Conservation (phyloP, 164 flowering plant genomes). For the Pachysandra terminalis region DNA sequence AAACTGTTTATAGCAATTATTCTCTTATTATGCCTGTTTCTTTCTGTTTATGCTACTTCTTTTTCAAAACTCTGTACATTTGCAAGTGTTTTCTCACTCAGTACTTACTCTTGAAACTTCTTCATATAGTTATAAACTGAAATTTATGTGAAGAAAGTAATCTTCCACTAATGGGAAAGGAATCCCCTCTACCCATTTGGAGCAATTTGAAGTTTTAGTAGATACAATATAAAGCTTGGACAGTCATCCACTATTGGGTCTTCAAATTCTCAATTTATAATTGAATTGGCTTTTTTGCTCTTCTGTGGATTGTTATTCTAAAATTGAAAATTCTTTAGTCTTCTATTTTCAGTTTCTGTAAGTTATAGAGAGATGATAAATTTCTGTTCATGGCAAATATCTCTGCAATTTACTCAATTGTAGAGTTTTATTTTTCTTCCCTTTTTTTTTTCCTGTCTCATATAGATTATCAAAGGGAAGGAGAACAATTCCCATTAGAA, state of each 20-base stretch:
- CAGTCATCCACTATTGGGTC: no score
- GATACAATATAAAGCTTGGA: no score
- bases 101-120: background rate
- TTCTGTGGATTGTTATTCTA: no score
- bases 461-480: background rate
- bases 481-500: background rate
- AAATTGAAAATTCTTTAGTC: background rate
- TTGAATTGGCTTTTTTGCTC: background rate
- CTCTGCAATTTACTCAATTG: background rate
- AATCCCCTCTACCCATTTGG: background rate
- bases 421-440: background rate
- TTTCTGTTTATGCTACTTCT: background rate
- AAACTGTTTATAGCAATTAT: background rate
- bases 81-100: background rate
- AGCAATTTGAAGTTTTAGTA: no score
- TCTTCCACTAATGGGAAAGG: background rate
- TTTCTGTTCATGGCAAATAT: background rate
- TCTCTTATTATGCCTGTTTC: no score
- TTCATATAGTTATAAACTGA: no score
- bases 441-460: no score
- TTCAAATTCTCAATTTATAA: background rate
- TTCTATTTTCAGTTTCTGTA: no score
- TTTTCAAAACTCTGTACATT: background rate
- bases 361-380: background rate
- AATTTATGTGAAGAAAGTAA: no score